Evolutionary conservation across 2,329 filamentous ascomycete species (phyloP).

Genomic region (Cercospora sp.): DNA sequence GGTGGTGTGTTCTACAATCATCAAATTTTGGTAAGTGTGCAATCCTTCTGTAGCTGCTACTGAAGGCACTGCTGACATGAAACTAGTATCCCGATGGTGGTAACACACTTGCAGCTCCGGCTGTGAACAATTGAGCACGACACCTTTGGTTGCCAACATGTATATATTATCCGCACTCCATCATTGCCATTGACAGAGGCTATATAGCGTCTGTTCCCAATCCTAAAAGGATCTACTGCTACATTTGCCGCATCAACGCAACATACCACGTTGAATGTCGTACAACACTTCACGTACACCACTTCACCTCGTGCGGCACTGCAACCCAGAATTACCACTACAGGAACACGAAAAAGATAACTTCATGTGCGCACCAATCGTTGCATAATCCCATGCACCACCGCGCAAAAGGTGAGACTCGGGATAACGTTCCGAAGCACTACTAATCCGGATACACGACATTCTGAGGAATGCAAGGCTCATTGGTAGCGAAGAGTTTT

Average conservation of each 20-base stretch:
- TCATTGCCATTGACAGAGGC: not conserved
- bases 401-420: not conserved
- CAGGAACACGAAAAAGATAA: not conserved
- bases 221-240: not conserved
- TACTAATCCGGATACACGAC: not conserved
- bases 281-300: not conserved
- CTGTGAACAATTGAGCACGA: conserved; percentile 3
- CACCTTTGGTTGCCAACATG: not conserved
- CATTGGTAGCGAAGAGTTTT: not conserved
- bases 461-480: conserved; percentile 1
- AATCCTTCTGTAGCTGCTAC: too few species aligned
- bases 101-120: conserved; percentile 21
- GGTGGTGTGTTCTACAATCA: conserved; percentile 56
- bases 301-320: not conserved
- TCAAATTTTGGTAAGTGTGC: conserved; percentile 47
- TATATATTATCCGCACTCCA: not conserved
- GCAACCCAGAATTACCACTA: not conserved
- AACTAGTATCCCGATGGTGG: conserved; percentile 13
- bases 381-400: not conserved
- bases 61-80: not conserved
- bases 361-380: not conserved
- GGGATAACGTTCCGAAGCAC: not conserved
- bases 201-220: not conserved
- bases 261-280: not conserved
- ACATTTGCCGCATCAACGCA: not conserved